Percentiles rank a stretch among this genome's conserved stretches.
These are phyloP conservation scores for Jamesozyma lodderae DNA, from an alignment of 805 yeast species.

Conservation along the genomic window DNA sequence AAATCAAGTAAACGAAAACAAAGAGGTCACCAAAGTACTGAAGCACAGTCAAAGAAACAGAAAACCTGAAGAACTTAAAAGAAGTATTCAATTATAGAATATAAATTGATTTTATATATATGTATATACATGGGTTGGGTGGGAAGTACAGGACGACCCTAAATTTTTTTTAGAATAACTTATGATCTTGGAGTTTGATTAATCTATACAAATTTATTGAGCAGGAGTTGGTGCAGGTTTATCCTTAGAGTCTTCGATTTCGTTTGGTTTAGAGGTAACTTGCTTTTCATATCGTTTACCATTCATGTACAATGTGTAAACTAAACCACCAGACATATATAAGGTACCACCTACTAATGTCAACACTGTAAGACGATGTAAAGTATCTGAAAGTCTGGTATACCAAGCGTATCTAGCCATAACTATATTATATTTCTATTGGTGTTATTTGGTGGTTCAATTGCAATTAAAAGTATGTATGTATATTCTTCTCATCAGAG, in stretches of 20 bases:
- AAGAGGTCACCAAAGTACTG: not conserved
- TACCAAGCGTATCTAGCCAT: conserved; percentile 65
- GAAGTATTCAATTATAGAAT: not conserved
- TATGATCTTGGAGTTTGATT: no score
- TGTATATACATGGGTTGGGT: not conserved
- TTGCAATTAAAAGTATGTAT: not conserved
- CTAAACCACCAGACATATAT: conserved; percentile 45
- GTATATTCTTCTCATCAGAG: not conserved
- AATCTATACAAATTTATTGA: no score
- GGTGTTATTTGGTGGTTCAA: not conserved
- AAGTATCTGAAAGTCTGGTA: conserved; percentile 59
- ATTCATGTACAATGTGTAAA: conserved; percentile 43
- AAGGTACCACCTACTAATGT: conserved; percentile 51
- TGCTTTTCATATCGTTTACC: conserved; percentile 44
- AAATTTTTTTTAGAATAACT: no score
- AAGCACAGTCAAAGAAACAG: not conserved
- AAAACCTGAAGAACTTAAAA: not conserved
- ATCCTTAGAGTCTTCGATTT: not conserved
- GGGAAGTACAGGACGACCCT: no score
- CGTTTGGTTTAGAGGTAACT: conserved; percentile 6
- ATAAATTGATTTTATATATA: not conserved
- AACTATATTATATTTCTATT: not conserved
- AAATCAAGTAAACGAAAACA: conserved; percentile 13
- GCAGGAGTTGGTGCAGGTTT: not conserved
- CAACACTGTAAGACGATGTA: conserved; percentile 63